Conservation (phyloP, 306 rosid species). For the Lagenaria siceraria region DNA sequence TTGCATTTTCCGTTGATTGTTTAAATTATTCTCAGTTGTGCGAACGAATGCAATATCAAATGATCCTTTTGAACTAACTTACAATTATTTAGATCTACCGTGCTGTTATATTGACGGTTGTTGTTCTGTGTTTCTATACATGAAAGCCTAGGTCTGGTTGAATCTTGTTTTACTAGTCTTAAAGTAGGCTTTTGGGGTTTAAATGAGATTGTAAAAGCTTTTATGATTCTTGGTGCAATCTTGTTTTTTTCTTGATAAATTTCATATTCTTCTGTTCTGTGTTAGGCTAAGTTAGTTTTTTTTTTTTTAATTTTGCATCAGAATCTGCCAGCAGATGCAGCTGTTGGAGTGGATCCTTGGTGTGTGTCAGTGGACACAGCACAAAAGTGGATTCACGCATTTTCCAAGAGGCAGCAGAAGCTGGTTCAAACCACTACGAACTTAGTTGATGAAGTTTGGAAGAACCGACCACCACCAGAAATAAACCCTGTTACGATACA, state of each 20-base stretch:
- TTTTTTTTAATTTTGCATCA: conserved; percentile 15
- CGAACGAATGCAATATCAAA: neutral
- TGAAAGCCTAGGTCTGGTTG: neutral
- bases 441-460: conserved; percentile 95
- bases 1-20: neutral
- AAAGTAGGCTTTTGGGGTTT: neutral
- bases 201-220: neutral
- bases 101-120: neutral
- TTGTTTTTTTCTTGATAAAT: neutral
- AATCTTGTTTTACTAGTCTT: neutral
- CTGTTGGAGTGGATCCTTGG: conserved; percentile 93
- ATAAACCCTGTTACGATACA: conserved; percentile 55
- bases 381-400: conserved; percentile 69
- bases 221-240: neutral
- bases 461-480: conserved; percentile 44
- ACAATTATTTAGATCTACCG: neutral
- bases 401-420: conserved; percentile 59
- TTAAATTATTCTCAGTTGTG: neutral
- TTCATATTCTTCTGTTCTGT: neutral
- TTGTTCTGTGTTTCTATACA: neutral
- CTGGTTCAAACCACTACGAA: conserved; percentile 64
- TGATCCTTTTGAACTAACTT: neutral
- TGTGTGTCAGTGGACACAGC: conserved; percentile 78
- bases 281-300: neutral
- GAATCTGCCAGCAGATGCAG: conserved; percentile 61